Evolutionary conservation across 768 basidiomycete species (phyloP).

Genomic region (Collybiopsis luxurians): DNA sequence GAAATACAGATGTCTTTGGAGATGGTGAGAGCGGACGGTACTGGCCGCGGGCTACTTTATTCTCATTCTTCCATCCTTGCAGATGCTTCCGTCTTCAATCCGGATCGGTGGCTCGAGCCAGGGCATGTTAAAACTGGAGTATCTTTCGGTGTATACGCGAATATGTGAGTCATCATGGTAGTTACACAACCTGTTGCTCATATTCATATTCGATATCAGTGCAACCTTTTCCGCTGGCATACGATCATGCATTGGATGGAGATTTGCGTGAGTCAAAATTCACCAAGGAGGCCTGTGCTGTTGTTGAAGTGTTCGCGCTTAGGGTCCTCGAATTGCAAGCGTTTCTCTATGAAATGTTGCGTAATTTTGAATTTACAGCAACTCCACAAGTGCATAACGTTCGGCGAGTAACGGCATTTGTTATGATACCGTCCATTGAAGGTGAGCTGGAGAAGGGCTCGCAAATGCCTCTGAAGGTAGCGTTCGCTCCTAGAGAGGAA

Average conservation of each 20-base stretch:
- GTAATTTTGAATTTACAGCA: conserved; percentile 50
- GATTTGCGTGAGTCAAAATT: conserved; percentile 21
- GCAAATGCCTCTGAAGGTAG: conserved; percentile 38
- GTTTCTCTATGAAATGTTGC: conserved; percentile 54
- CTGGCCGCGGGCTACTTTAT: not conserved
- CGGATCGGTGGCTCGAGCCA: conserved; percentile 34
- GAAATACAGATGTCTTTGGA: conserved; percentile 36
- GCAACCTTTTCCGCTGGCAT: conserved; percentile 23
- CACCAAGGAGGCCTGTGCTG: not conserved
- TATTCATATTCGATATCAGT: conserved; percentile 10
- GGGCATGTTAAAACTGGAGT: conserved; percentile 20
- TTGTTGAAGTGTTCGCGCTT: not conserved
- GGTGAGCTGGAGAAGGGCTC: conserved; percentile 39
- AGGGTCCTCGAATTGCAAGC: conserved; percentile 52
- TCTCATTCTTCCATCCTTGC: not conserved
- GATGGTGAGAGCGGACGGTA: not conserved
- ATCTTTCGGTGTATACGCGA: conserved; percentile 28
- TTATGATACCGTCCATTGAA: conserved; percentile 42
- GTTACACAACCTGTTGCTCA: not conserved
- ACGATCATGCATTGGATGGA: conserved; percentile 26
- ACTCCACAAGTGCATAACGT: conserved; percentile 33
- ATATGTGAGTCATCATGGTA: conserved; percentile 24
- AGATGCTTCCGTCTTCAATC: conserved; percentile 38
- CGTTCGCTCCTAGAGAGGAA: conserved; percentile 26
- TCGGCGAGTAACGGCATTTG: conserved; percentile 35